phyloP scores from a whole-genome alignment of 495 filamentous ascomycete genomes.

The Lophium mytilinum region DNA sequence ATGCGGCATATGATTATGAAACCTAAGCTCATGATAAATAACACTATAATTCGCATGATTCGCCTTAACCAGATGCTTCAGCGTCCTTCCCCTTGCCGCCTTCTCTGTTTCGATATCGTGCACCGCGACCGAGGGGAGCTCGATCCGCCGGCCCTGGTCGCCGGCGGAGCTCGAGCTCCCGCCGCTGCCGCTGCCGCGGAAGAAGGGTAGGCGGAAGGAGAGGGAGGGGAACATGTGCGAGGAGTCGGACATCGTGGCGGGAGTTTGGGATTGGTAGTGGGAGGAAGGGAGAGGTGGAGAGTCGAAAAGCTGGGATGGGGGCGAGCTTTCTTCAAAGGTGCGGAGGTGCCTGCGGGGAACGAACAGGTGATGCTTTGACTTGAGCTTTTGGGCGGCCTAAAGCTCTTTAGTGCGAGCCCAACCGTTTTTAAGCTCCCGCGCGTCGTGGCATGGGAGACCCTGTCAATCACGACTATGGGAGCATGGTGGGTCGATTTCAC shows the following conservation, averaged over 20 bases:
- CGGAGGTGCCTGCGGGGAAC: no score
- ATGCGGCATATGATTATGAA: conserved; percentile 85
- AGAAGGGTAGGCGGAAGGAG: conserved; percentile 17
- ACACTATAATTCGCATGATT: conserved; percentile 89
- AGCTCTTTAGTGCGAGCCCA: no score
- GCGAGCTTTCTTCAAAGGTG: no score
- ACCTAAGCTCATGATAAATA: conserved; percentile 65
- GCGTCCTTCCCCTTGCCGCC: conserved; percentile 69
- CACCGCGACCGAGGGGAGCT: conserved; percentile 60
- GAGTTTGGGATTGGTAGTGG: neutral
- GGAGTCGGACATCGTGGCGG: neutral
- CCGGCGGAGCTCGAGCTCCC: conserved; percentile 23
- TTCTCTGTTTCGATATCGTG: conserved; percentile 70
- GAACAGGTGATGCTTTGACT: no score
- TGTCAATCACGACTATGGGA: no score
- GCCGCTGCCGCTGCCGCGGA: neutral
- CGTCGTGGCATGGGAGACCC: no score
- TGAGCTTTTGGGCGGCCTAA: no score
- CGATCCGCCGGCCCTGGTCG: conserved; percentile 38
- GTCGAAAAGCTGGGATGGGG: no score
- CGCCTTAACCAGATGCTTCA: conserved; percentile 81
- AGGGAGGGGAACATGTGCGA: conserved; percentile 14
- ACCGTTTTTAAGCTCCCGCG: no score
- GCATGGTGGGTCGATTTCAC: no score
- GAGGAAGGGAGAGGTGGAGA: no score